Evolutionary conservation across 2,329 filamentous ascomycete species (phyloP).

Genomic region (Chaetomium sp.): DNA sequence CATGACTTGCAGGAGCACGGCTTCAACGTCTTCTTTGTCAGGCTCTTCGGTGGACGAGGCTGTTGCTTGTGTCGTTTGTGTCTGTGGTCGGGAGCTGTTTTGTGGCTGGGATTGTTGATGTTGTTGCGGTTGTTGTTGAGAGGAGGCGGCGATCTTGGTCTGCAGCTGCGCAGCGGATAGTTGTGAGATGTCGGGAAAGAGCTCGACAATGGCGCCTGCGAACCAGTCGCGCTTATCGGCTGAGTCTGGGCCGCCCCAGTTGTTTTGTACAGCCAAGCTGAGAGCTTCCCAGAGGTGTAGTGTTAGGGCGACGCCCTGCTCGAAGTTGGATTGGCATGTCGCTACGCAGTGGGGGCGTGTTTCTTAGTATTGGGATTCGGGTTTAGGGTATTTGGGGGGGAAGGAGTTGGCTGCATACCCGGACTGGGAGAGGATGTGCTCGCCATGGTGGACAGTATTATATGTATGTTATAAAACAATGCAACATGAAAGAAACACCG

Average conservation of each 20-base stretch:
- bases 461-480: background rate
- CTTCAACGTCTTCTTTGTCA: constrained; percentile 74
- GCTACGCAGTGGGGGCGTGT: constrained; percentile 31
- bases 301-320: constrained; percentile 77
- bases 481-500: background rate
- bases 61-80: constrained; percentile 1
- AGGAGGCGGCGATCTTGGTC: constrained; percentile 5
- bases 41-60: constrained; percentile 39
- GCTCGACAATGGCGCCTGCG: constrained; percentile 75
- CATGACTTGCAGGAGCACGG: constrained; percentile 82
- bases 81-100: background rate
- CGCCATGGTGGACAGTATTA: constrained; percentile 1
- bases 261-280: constrained; percentile 75
- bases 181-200: constrained; percentile 62
- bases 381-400: constrained; percentile 1
- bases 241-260: constrained; percentile 80
- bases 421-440: constrained; percentile 12
- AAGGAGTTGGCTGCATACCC: constrained; percentile 7
- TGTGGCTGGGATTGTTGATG: constrained; percentile 16
- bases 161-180: constrained; percentile 28
- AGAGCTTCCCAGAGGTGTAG: constrained; percentile 86
- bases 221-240: constrained; percentile 95
- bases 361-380: background rate
- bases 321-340: constrained; percentile 61
- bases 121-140: constrained; percentile 21